These are phyloP conservation scores for Wickerhamomyces silvicola DNA, from an alignment of 805 yeast species.

Conservation along the genomic window DNA sequence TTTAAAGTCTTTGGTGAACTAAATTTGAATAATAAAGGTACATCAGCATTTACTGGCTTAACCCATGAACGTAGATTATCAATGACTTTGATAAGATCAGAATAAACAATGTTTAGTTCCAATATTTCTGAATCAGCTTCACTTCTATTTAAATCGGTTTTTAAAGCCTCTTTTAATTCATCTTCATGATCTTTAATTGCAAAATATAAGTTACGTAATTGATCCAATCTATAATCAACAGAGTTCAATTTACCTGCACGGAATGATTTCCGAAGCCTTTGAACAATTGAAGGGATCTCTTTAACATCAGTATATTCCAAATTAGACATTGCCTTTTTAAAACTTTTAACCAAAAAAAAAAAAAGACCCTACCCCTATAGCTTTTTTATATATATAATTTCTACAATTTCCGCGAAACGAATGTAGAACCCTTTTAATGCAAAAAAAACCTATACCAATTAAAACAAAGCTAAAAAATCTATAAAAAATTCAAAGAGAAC, in stretches of 20 bases:
- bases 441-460: too few species aligned
- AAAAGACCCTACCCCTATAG: too few species aligned
- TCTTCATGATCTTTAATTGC: conserved; percentile 51
- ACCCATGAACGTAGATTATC: conserved; percentile 52
- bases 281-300: conserved; percentile 43
- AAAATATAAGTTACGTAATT: conserved; percentile 58
- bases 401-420: too few species aligned
- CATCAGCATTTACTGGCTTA: conserved; percentile 33
- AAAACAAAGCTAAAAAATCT: too few species aligned
- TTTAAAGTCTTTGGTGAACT: conserved; percentile 21
- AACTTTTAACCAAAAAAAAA: too few species aligned
- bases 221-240: conserved; percentile 49
- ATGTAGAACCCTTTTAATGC: too few species aligned
- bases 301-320: conserved; percentile 38
- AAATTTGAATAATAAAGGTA: conserved; percentile 14
- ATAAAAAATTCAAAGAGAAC: too few species aligned
- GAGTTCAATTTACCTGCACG: conserved; percentile 40
- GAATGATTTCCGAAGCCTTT: conserved; percentile 36
- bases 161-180: conserved; percentile 47
- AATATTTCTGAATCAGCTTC: conserved; percentile 50
- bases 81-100: conserved; percentile 54
- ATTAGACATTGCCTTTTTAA: too few species aligned
- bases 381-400: too few species aligned
- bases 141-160: conserved; percentile 60
- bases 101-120: conserved; percentile 45